These are phyloP conservation scores for Phytophthora meadii DNA, from an alignment of 352 stramenopile species.

Conservation along the genomic window DNA sequence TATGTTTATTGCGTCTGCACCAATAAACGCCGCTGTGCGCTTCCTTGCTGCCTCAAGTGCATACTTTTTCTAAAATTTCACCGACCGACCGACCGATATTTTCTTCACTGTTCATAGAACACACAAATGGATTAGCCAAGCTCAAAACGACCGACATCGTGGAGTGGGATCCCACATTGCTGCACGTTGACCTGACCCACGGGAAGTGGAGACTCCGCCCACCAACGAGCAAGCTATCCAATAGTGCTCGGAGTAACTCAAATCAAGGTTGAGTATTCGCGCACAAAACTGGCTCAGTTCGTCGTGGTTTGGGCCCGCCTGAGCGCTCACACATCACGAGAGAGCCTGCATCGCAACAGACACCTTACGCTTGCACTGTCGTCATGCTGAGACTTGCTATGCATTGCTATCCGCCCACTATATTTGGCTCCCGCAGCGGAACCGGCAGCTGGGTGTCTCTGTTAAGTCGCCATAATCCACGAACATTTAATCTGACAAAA, in stretches of 20 bases:
- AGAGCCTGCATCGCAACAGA: neutral
- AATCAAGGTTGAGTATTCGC: neutral
- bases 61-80: neutral
- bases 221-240: neutral
- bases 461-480: constrained; percentile 7
- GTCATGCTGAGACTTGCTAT: neutral
- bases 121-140: neutral
- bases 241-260: neutral
- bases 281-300: neutral
- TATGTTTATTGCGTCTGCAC: no score
- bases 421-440: neutral
- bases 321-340: neutral
- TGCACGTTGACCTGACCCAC: neutral
- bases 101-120: neutral
- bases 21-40: no score
- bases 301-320: neutral
- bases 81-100: neutral
- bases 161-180: no score
- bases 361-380: no score
- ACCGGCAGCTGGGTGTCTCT: no score
- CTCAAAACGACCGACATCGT: neutral
- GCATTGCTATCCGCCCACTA: neutral
- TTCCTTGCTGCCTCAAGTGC: neutral
- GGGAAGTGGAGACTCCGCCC: neutral
- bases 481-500: constrained; percentile 14